These are phyloP conservation scores for Camelina laxa DNA, from an alignment of 345 rosid species.

Conservation along the genomic window DNA sequence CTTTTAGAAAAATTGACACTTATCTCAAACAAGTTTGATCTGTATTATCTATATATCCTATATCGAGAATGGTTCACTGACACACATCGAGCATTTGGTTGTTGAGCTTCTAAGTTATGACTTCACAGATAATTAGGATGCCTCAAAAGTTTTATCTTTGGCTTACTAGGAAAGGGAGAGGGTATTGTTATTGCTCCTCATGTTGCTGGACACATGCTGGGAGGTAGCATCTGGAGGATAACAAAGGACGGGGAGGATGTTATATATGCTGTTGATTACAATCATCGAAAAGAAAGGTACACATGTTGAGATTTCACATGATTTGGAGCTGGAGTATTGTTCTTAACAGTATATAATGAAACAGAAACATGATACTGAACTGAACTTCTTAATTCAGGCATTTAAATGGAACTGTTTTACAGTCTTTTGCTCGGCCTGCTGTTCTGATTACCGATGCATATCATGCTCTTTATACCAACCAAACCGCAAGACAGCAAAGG, in stretches of 20 bases:
- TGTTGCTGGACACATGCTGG: constrained; percentile 94
- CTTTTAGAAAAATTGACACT: not conserved
- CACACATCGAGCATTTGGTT: not conserved
- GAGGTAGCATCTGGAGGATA: constrained; percentile 97
- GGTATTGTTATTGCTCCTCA: constrained; percentile 97
- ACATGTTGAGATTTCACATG: constrained; percentile 31
- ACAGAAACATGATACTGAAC: constrained; percentile 19
- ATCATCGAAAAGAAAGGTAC: constrained; percentile 95
- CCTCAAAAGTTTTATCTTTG: not conserved
- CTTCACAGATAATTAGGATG: constrained; percentile 11
- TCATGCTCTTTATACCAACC: constrained; percentile 84
- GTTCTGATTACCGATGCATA: constrained; percentile 95
- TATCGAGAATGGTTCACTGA: not conserved
- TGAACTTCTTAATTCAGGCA: constrained; percentile 64
- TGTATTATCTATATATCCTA: not conserved
- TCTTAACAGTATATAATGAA: constrained; percentile 4
- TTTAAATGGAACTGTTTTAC: constrained; percentile 93
- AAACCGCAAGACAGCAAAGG: constrained; percentile 80
- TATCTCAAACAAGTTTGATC: constrained; percentile 3
- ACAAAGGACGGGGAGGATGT: constrained; percentile 99
- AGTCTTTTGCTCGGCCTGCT: constrained; percentile 93
- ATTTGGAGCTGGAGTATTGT: constrained; percentile 5
- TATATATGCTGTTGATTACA: constrained; percentile 95
- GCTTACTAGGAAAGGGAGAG: constrained; percentile 80
- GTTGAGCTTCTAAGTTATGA: not conserved